phyloP scores from a whole-genome alignment of 352 stramenopile species.

The Globisporangium spinosum region DNA sequence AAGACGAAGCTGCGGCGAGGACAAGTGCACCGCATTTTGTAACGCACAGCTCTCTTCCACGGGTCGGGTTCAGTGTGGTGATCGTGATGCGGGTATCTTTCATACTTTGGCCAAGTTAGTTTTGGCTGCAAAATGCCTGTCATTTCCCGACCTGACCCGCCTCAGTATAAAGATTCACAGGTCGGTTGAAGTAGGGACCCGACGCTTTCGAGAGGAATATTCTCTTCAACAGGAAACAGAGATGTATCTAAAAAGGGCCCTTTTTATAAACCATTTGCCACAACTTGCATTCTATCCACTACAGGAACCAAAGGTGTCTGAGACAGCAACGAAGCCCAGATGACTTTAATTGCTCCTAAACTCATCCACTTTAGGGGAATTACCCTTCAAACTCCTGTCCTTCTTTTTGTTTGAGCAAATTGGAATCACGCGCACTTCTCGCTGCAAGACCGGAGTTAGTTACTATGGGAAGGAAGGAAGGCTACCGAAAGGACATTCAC shows the following conservation, averaged over 20 bases:
- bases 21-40: neutral
- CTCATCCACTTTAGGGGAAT: neutral
- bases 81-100: neutral
- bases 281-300: neutral
- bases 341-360: neutral
- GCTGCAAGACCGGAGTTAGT: neutral
- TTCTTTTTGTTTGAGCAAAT: neutral
- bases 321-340: neutral
- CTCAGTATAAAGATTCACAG: neutral
- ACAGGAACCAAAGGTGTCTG: neutral
- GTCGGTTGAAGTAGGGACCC: neutral
- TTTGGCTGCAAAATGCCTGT: neutral
- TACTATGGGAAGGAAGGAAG: neutral
- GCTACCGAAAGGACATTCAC: neutral
- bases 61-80: neutral
- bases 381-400: neutral
- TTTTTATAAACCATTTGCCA: neutral
- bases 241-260: neutral
- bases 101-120: neutral
- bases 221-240: neutral
- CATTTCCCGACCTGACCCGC: neutral
- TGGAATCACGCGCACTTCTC: neutral
- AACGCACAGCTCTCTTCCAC: conserved; percentile 5
- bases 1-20: conserved; percentile 4
- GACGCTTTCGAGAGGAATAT: neutral